These are phyloP conservation scores for Hypoxylon sp. DNA, from an alignment of 2,329 filamentous ascomycete genomes.

Conservation along the genomic window DNA sequence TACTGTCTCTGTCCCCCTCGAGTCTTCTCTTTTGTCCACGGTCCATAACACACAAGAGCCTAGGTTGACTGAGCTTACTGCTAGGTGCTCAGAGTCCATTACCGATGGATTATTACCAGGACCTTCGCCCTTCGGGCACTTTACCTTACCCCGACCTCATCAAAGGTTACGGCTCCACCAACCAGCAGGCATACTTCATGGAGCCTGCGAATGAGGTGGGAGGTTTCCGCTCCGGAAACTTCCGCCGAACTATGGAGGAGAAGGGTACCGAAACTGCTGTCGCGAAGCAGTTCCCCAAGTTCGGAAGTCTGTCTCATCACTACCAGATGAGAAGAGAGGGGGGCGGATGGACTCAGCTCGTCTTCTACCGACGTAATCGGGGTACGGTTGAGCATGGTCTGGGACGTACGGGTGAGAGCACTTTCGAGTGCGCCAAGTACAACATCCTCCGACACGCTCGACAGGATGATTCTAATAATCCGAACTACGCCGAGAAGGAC, in stretches of 20 bases:
- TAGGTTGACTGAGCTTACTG: background rate
- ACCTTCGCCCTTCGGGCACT: constrained; percentile 11
- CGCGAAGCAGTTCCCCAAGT: background rate
- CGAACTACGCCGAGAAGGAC: background rate
- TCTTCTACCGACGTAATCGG: constrained; percentile 31
- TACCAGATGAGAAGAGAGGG: background rate
- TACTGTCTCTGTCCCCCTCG: background rate
- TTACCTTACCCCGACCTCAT: constrained; percentile 29
- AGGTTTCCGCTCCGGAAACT: background rate
- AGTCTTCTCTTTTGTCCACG: background rate
- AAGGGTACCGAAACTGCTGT: background rate
- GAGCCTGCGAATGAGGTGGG: constrained; percentile 28
- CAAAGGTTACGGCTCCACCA: background rate
- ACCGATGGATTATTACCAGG: constrained; percentile 33
- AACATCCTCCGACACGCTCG: constrained; percentile 40
- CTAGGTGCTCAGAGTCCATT: background rate
- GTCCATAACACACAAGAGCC: background rate
- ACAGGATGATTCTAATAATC: constrained; percentile 22
- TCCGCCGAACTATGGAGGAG: background rate
- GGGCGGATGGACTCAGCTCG: background rate
- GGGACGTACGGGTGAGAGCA: constrained; percentile 3
- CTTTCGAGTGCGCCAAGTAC: constrained; percentile 43
- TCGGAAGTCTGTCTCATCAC: constrained; percentile 19
- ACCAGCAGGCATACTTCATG: constrained; percentile 21
- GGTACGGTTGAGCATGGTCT: constrained; percentile 23